Conservation (phyloP, 768 basidiomycete genomes). For the Lactifluus subvellereus region DNA sequence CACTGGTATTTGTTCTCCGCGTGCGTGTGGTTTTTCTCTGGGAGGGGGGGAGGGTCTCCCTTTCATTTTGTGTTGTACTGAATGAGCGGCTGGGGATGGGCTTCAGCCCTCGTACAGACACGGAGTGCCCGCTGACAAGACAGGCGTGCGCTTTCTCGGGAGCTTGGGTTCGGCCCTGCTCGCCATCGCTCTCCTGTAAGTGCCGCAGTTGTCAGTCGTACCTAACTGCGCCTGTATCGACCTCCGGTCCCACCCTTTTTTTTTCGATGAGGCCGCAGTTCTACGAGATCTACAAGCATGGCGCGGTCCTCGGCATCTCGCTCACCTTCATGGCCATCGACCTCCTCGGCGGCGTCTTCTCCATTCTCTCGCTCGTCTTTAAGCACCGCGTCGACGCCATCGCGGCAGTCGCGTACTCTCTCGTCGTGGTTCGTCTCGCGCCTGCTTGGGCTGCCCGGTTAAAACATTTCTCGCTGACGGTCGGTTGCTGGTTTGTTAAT, state of each 20-base stretch:
- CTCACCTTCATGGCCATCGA: constrained; percentile 66
- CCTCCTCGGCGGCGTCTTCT: constrained; percentile 63
- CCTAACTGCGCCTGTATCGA: too few relatives aligned
- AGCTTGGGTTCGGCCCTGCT: constrained; percentile 57
- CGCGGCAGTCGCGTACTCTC: constrained; percentile 54
- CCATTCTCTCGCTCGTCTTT: constrained; percentile 62
- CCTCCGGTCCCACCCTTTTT: not conserved
- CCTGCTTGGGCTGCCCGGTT: not conserved
- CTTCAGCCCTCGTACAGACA: constrained; percentile 34
- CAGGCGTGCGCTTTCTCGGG: constrained; percentile 49
- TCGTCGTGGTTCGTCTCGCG: constrained; percentile 45
- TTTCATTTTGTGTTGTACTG: not conserved
- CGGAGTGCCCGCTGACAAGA: constrained; percentile 33
- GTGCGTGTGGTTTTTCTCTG: constrained; percentile 32
- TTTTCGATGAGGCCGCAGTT: constrained; percentile 53
- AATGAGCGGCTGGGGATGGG: not conserved
- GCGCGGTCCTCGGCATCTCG: constrained; percentile 63
- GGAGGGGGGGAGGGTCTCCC: not conserved
- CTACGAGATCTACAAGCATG: constrained; percentile 63
- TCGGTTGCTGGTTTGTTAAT: not conserved
- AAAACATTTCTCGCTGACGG: constrained; percentile 1
- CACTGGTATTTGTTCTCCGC: constrained; percentile 52
- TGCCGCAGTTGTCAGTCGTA: not conserved
- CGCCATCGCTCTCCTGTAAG: constrained; percentile 42
- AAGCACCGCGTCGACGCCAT: constrained; percentile 55